Evolutionary conservation across 2,329 filamentous ascomycete species (phyloP).

Genomic region (Ceratocystis variospora): DNA sequence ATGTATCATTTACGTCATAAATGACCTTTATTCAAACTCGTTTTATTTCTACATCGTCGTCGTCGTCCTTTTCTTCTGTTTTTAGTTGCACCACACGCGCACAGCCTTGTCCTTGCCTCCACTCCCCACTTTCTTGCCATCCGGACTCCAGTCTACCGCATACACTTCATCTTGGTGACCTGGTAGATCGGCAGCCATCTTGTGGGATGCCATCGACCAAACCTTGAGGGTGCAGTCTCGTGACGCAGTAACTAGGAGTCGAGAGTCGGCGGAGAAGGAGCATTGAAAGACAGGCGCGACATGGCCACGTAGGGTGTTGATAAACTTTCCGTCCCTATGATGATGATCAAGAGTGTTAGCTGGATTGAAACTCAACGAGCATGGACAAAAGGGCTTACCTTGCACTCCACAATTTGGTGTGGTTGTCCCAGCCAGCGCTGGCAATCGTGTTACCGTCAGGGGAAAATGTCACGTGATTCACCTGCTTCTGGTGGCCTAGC

Average conservation of each 20-base stretch:
- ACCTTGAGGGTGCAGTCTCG: constrained; percentile 92
- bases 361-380: background rate
- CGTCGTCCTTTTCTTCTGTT: constrained; percentile 7
- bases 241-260: constrained; percentile 73
- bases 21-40: background rate
- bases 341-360: constrained; percentile 18
- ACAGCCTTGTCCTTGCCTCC: constrained; percentile 84
- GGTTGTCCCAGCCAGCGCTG: constrained; percentile 83
- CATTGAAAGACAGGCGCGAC: constrained; percentile 84
- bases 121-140: constrained; percentile 76
- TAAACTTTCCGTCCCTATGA: constrained; percentile 54
- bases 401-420: constrained; percentile 82
- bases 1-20: background rate
- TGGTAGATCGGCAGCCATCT: constrained; percentile 66
- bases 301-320: constrained; percentile 77
- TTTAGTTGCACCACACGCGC: constrained; percentile 49
- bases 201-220: constrained; percentile 79
- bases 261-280: constrained; percentile 80
- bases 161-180: constrained; percentile 90
- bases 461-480: constrained; percentile 90
- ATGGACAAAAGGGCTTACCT: constrained; percentile 32
- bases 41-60: background rate
- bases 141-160: constrained; percentile 86
- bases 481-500: constrained; percentile 89
- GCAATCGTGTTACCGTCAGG: constrained; percentile 80